Conservation (phyloP, 2,329 filamentous ascomycete species). For the Arthrinium phaeospermum region DNA sequence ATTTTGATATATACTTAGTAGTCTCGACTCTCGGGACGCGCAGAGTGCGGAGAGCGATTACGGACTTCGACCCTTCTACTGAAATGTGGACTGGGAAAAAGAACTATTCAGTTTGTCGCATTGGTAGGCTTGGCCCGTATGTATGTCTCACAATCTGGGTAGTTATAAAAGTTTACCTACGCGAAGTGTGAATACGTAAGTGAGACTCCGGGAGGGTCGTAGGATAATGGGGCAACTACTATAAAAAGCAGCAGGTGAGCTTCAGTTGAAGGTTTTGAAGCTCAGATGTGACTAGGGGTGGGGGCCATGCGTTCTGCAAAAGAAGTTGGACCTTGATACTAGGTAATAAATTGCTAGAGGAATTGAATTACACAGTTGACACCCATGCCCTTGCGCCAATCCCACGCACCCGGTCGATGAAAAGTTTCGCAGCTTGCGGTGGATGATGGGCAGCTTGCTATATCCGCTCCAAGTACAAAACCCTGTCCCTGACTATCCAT, state of each 20-base stretch:
- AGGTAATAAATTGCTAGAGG: not conserved
- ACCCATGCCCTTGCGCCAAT: constrained; percentile 8
- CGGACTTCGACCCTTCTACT: not conserved
- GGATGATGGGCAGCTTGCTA: not conserved
- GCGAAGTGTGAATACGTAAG: too few species aligned
- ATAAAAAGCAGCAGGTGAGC: not conserved
- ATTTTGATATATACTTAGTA: not conserved
- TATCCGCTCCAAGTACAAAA: not conserved
- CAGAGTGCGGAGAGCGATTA: constrained; percentile 5
- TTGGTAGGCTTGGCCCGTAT: not conserved
- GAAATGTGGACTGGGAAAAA: not conserved
- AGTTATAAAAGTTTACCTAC: not conserved
- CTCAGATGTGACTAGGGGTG: not conserved
- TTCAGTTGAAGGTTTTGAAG: not conserved
- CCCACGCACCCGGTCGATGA: not conserved
- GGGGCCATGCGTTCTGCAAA: not conserved
- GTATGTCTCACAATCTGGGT: not conserved
- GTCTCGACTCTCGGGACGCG: not conserved
- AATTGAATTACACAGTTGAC: not conserved
- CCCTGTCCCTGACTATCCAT: not conserved
- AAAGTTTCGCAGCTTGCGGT: not conserved
- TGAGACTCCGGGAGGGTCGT: not conserved
- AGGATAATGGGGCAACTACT: not conserved
- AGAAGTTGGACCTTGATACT: not conserved
- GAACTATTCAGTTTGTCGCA: not conserved